Base-by-base conservation (phyloP, 2,329 filamentous ascomycete species). In the Ophiognomonia clavigignenti-juglandacearum region DNA sequence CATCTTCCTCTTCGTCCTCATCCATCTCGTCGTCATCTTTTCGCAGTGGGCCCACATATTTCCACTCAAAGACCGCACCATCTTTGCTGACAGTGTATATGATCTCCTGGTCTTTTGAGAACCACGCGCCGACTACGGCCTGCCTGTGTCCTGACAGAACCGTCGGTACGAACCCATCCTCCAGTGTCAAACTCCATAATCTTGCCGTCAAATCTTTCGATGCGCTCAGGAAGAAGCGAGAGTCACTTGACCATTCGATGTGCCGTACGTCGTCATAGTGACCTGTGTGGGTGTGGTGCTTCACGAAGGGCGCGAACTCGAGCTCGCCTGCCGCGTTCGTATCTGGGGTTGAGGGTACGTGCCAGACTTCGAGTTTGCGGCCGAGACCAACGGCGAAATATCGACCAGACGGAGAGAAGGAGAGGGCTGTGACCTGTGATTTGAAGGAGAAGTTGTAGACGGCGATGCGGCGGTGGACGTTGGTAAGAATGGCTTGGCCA, bases 51-150 rank as follows among this genome's bases (percentile, higher is more conserved):
- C 47, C 78, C 62, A 82, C 78, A 65, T 93, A 98, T 61, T 88
- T 83, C 93, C 93, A 98, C 54, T 87, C 80, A 60, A 97, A 97
- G 1, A 97, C 77, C 3, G 93, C 91, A n/a, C 93, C 95, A 64
- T 98, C 95, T 64, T 95, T 95, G 68, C 92, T 96, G 54, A 96
- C 82, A 0, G 93, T 97, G 64, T 93, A 98, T 45, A 98, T 95
- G 40, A 82, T 88, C 68, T 98, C 95, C 63, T 98, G 93, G 57
- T 95, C 84, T 52, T 86, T 83, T 1, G 91, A 95, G 63, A 98
- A 98, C 83, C 90, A 98, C n/a, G 91, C 91, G n/a, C 86, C 88
- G 45, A 95, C 77, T 3, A 98, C 87, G 14, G 80, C 85, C 65
- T 96, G 90, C 63, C 90, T 84, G 67, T 98, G 95, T 2, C 93